Evolutionary conservation across 164 flowering plant species (phyloP).

Genomic region (Tetracentron sinense): DNA sequence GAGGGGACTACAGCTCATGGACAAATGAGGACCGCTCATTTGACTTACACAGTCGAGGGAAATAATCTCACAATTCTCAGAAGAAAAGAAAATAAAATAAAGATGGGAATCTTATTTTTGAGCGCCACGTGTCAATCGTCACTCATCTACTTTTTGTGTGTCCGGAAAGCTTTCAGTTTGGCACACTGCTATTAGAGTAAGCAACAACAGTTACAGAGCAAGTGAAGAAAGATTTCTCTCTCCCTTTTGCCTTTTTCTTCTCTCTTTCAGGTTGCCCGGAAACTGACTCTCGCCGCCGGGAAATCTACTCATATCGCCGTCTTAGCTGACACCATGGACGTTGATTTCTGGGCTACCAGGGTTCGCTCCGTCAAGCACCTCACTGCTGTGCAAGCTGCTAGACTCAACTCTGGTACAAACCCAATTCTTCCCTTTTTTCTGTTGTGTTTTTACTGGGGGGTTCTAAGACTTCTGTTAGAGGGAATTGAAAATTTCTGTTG

Average conservation of each 20-base stretch:
- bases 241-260: not conserved
- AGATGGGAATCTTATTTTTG: too few relatives aligned
- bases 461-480: not conserved
- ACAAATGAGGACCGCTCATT: too few relatives aligned
- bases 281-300: too few relatives aligned
- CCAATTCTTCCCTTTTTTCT: not conserved
- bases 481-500: not conserved
- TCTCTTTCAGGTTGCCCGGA: constrained; percentile 7
- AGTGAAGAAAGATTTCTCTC: too few relatives aligned
- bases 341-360: constrained; percentile 54
- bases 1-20: too few relatives aligned
- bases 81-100: too few relatives aligned
- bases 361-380: constrained; percentile 36
- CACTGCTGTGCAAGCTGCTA: constrained; percentile 39
- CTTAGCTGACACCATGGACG: constrained; percentile 33
- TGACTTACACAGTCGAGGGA: too few relatives aligned
- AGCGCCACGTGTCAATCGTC: constrained; percentile 24
- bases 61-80: too few relatives aligned
- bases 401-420: constrained; percentile 39
- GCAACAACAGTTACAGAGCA: not conserved
- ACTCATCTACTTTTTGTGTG: constrained; percentile 17
- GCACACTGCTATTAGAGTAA: not conserved
- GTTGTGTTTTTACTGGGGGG: too few relatives aligned
- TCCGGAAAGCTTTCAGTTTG: constrained; percentile 20
- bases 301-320: constrained; percentile 9